A percentile compares a stretch with the other conserved stretches of the same genome.
These are phyloP conservation scores for Pelargonium myrrhifolium DNA, from an alignment of 441 rosid genomes.

Conservation along the genomic window DNA sequence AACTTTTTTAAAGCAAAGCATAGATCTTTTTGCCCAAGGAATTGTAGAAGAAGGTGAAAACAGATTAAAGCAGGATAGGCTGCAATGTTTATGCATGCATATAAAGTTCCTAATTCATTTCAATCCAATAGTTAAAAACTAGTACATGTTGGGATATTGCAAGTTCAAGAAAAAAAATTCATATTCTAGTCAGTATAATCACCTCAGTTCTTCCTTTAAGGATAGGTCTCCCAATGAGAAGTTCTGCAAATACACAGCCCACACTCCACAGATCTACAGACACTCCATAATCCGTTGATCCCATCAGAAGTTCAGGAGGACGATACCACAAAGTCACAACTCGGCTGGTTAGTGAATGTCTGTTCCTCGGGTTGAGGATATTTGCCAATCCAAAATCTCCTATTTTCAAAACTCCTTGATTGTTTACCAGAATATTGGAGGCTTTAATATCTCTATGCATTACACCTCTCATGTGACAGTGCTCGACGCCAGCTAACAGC, in stretches of 20 bases:
- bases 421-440: constrained; percentile 37
- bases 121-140: too few relatives aligned
- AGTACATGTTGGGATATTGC: too few relatives aligned
- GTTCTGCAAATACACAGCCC: constrained; percentile 88
- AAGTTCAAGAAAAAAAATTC: too few relatives aligned
- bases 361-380: constrained; percentile 48
- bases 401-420: constrained; percentile 74
- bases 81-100: too few relatives aligned
- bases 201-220: constrained; percentile 96
- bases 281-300: constrained; percentile 62
- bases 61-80: too few relatives aligned
- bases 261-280: constrained; percentile 91
- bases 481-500: constrained; percentile 87
- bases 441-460: constrained; percentile 70
- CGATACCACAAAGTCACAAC: constrained; percentile 97
- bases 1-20: too few relatives aligned
- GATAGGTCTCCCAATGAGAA: constrained; percentile 70
- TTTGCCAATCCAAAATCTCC: constrained; percentile 93
- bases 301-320: constrained; percentile 92
- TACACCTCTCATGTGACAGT: constrained; percentile 73
- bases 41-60: too few relatives aligned
- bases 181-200: constrained; percentile 5
- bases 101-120: too few relatives aligned
- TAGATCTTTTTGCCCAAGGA: too few relatives aligned
- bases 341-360: constrained; percentile 62